A percentile compares a stretch with the other conserved stretches of the same genome.
phyloP scores from a whole-genome alignment of 1,284 basidiomycete genomes.

The Jaminaea rosea region DNA sequence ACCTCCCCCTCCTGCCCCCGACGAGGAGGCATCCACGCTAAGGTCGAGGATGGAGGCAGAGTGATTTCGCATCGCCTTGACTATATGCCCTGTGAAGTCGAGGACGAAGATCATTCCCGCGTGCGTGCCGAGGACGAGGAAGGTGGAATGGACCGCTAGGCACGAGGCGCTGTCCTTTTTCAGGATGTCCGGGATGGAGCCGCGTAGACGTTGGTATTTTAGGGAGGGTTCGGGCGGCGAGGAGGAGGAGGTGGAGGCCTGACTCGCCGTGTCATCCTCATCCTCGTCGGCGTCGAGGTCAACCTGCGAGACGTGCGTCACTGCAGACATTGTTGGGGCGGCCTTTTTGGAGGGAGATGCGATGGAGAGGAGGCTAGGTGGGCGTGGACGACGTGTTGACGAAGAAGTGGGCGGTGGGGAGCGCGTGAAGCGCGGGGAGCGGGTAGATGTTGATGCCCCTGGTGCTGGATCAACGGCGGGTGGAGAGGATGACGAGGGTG shows the following conservation, averaged over 20 bases:
- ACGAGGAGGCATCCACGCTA: constrained; percentile 68
- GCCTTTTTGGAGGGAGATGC: no score
- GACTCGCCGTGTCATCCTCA: constrained; percentile 1
- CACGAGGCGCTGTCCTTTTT: constrained; percentile 61
- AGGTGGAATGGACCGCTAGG: constrained; percentile 61
- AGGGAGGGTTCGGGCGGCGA: constrained; percentile 55
- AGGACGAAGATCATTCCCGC: constrained; percentile 81
- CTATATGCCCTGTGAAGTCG: constrained; percentile 66
- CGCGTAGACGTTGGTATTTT: constrained; percentile 77
- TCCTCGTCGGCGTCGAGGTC: no score
- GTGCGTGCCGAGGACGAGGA: constrained; percentile 79
- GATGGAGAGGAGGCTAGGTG: no score
- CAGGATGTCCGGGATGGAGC: constrained; percentile 67
- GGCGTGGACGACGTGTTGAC: no score
- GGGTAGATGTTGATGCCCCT: no score
- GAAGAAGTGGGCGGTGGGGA: no score
- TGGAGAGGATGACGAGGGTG: no score
- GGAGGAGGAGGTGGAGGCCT: neutral
- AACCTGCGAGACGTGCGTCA: no score
- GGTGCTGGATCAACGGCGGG: no score
- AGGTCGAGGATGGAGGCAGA: constrained; percentile 81
- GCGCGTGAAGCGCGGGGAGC: no score
- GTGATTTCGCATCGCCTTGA: constrained; percentile 87
- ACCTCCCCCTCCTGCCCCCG: no score
- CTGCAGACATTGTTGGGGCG: no score